Evolutionary conservation across 768 basidiomycete genomes (phyloP).

Genomic region (Strobilomyces confusus): DNA sequence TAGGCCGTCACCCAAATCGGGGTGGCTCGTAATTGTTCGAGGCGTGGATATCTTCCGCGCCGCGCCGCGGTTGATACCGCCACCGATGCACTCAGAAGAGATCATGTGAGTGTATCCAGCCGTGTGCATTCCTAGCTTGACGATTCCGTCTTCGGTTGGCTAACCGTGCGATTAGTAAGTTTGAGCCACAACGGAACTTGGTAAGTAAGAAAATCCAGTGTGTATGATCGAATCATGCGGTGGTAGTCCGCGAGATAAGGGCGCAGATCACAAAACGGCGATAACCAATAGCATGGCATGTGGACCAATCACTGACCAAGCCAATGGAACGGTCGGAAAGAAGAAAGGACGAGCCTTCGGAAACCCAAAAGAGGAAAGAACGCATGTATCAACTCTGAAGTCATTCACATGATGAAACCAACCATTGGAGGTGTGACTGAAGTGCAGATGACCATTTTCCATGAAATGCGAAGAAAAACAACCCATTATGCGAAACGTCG

Average conservation of each 20-base stretch:
- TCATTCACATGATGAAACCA: neutral
- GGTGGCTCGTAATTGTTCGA: conserved; percentile 64
- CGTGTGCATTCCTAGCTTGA: conserved; percentile 78
- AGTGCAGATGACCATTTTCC: neutral
- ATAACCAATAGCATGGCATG: neutral
- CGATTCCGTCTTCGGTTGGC: conserved; percentile 63
- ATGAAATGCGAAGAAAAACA: neutral
- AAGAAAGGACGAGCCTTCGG: neutral
- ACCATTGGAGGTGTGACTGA: neutral
- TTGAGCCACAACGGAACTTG: neutral
- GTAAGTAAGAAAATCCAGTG: neutral
- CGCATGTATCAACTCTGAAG: neutral
- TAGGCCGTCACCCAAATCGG: conserved; percentile 45
- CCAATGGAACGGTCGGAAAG: too few species aligned
- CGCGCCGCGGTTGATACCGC: neutral
- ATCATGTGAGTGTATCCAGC: conserved; percentile 60
- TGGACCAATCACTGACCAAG: neutral
- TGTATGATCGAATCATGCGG: neutral
- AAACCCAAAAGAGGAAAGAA: neutral
- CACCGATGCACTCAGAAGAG: neutral
- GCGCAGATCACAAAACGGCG: neutral
- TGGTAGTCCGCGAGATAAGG: neutral
- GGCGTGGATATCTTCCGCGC: conserved; percentile 61
- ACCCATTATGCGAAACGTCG: neutral
- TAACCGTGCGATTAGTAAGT: conserved; percentile 25